Conservation (phyloP, 1,284 basidiomycete species). For the Nidula niveotomentosa region DNA sequence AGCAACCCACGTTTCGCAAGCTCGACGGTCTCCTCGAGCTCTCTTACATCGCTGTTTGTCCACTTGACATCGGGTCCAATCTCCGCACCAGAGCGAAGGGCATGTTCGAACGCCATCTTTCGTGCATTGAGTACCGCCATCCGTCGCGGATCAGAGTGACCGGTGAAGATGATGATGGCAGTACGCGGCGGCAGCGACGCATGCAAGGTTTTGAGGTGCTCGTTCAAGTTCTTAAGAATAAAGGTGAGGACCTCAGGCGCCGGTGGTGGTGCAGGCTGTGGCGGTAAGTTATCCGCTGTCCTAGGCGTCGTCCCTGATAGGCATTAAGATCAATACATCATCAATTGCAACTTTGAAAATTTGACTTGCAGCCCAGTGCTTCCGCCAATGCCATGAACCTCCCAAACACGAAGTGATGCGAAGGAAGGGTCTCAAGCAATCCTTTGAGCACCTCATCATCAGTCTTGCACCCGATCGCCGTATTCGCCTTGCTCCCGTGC, state of each 20-base stretch:
- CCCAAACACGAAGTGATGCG: constrained; percentile 81
- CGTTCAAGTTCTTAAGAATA: constrained; percentile 52
- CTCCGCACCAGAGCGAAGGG: constrained; percentile 59
- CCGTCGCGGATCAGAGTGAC: constrained; percentile 80
- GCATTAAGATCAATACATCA: background rate
- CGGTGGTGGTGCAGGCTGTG: constrained; percentile 27
- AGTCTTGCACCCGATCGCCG: constrained; percentile 66
- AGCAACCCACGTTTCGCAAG: constrained; percentile 78
- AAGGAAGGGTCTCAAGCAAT: constrained; percentile 56
- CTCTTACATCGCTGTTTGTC: constrained; percentile 75
- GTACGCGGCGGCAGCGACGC: constrained; percentile 72
- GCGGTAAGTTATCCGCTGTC: constrained; percentile 34
- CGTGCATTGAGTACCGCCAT: constrained; percentile 73
- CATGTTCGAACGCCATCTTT: constrained; percentile 72
- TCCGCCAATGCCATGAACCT: constrained; percentile 79
- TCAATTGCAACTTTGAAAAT: constrained; percentile 1
- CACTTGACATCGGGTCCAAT: constrained; percentile 54
- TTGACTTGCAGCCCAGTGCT: constrained; percentile 70
- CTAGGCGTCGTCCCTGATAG: constrained; percentile 59
- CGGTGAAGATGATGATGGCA: constrained; percentile 82
- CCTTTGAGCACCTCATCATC: constrained; percentile 78
- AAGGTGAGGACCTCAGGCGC: constrained; percentile 33
- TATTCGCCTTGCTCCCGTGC: constrained; percentile 82
- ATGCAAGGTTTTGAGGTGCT: constrained; percentile 63
- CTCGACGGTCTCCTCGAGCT: constrained; percentile 77